A percentile compares a stretch with the other conserved stretches of the same genome.
Evolutionary conservation across 257 asterid species (phyloP).

Genomic region (Nicotiana noctiflora): DNA sequence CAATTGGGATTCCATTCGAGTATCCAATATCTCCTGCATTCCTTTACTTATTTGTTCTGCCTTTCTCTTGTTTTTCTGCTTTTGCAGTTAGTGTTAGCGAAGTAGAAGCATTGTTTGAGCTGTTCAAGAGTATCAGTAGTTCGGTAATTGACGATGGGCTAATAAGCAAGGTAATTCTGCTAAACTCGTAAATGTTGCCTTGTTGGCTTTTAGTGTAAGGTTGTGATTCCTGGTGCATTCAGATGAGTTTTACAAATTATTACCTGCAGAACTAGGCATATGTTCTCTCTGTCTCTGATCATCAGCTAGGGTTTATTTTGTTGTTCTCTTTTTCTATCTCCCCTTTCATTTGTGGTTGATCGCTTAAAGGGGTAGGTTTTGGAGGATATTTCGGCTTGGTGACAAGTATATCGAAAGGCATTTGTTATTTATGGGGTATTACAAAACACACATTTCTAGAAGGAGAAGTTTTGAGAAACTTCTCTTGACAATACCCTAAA

Average conservation of each 20-base stretch:
- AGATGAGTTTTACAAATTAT: background rate
- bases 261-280: background rate
- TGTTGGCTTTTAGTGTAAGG: background rate
- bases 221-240: background rate
- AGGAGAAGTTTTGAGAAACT: background rate
- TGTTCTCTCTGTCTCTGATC: background rate
- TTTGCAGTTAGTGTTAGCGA: conserved; percentile 96
- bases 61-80: conserved; percentile 9
- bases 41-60: background rate
- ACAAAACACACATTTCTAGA: background rate
- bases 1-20: background rate
- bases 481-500: background rate
- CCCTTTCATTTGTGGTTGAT: background rate
- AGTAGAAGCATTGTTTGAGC: conserved; percentile 98
- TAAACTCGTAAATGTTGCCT: background rate
- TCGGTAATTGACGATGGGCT: conserved; percentile 91
- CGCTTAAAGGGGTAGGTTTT: background rate
- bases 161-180: conserved; percentile 67
- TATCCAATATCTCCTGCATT: background rate
- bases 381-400: background rate
- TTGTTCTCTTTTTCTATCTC: background rate
- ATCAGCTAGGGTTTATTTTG: background rate
- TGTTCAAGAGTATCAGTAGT: conserved; percentile 94
- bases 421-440: background rate
- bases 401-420: background rate